Conservation (phyloP, 2,329 filamentous ascomycete species). For the Pleoardoris graminearum region DNA sequence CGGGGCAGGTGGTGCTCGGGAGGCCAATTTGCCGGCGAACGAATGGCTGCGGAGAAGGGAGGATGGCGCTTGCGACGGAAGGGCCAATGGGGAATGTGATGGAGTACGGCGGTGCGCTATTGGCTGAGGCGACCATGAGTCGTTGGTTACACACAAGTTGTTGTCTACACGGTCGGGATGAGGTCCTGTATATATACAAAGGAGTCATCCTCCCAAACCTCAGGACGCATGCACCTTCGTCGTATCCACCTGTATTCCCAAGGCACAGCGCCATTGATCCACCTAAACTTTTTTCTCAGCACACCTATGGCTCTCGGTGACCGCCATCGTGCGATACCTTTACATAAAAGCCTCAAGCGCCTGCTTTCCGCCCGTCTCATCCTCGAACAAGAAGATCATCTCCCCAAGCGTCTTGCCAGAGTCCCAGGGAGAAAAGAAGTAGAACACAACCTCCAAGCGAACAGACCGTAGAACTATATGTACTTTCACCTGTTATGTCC, state of each 20-base stretch:
- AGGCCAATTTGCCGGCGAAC: constrained; percentile 13
- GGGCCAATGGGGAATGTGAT: not conserved
- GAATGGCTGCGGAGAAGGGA: not conserved
- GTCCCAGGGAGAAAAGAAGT: constrained; percentile 42
- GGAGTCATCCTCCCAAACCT: too few species aligned
- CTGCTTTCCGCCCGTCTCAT: constrained; percentile 28
- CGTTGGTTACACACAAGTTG: too few species aligned
- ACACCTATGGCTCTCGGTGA: constrained; percentile 28
- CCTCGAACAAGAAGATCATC: constrained; percentile 39
- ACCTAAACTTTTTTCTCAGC: constrained; percentile 33
- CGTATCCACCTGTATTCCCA: too few species aligned
- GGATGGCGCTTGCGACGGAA: constrained; percentile 1
- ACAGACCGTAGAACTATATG: constrained; percentile 62
- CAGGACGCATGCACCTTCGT: too few species aligned
- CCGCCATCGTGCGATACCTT: constrained; percentile 25
- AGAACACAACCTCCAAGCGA: constrained; percentile 39
- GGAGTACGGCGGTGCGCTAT: not conserved
- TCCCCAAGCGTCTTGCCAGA: constrained; percentile 41
- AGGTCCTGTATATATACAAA: too few species aligned
- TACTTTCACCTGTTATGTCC: constrained; percentile 64
- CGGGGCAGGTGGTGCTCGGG: constrained; percentile 2
- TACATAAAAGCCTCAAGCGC: constrained; percentile 24
- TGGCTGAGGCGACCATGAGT: too few species aligned
- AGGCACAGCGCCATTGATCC: too few species aligned
- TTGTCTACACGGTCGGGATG: too few species aligned